Base-by-base conservation (phyloP, 2,329 filamentous ascomycete species). In the Sclerotinia nivalis region DNA sequence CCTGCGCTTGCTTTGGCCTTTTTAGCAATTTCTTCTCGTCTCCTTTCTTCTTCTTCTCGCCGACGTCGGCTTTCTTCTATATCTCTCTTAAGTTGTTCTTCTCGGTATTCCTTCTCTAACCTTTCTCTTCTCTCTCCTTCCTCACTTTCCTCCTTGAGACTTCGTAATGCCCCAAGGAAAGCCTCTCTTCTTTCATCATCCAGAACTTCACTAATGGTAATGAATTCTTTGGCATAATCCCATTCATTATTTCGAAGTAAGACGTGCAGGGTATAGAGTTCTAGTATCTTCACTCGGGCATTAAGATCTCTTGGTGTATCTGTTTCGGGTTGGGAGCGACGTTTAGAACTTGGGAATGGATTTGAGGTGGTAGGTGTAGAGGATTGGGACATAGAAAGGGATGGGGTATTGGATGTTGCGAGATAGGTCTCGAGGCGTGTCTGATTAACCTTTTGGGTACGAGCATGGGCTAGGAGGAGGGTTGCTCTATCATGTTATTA, bases 201-300 rank as follows among this genome's bases (percentile, higher is more conserved):
- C 1, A 99, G 85, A 37, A 97, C 88, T 60, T 95, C 89, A 79
- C 90, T 96, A 77, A 93, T 88, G 76, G 86, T 88, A 77, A 98
- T 96, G 79, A 98, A 98, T 75, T 97, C 92, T 71, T 89, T 88
- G 5, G 96, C 93, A 76, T 97, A 97, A 70, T 97, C 93, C 96
- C 96, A 99, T 81, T 98, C 93, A 69, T 93, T 89, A 75, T 97
- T 98, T 67, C 93, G 87, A 7, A 95, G 89, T n/a, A 99, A 87
- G 10, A 98, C 93, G 78, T 99, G 96, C 6, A 99, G 86, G 1
- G 93, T 96, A 80, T 97, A 99, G 12, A 99, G 85, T 81, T 99
- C 96, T 65, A 99, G 87, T 55, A 99, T 92, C 82, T 96, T 97
- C 73, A 97, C 89, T 59, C 93, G 87, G 6, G 93, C 89, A 74